Base-by-base conservation (phyloP, 2,329 filamentous ascomycete genomes). In the Claviceps monticola region DNA sequence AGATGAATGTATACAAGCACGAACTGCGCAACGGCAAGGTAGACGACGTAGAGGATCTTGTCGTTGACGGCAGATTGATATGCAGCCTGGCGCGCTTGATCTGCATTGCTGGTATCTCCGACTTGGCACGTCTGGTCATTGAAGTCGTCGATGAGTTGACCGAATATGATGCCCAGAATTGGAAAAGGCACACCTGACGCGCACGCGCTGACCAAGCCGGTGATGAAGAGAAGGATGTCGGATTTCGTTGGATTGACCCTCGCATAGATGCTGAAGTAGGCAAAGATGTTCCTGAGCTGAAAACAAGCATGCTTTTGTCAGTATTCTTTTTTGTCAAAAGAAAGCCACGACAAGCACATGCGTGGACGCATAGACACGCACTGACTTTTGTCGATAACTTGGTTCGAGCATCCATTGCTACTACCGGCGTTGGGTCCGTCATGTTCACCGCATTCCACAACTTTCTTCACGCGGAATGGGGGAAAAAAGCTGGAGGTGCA, bases 1-100 rank as follows among this genome's bases (percentile, higher is more conserved):
- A 76, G 69, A 58, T 83, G 74, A 48, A 70, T 62, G 61, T 82
- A 84, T 53, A 82, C 79, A 49, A 74, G 63, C 45, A 72, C 68
- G 54, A 83, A 80, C 51, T 75, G 71, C 11, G 72, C 79, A 51
- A 82, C 75, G 14, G 76, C 74, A 36, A 84, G 67, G 58, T 81
- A 82, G 4, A 82, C 72, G 29, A 83, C 68, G 41, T 72, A 54
- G 59, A 82, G 61, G 34, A 83, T 72, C 56, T 76, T 79, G 51
- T 62, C 58, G 54, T 75, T 68, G 51, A 77, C 69, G 23, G 47
- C 23, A 6, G 44, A 46, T 14, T 46, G 44, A 29, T 46, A 46
- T 26, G 29, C 44, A 7, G 44, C 44, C 44, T 46, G 44, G 16
- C 26, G 44, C 13, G 44, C n/a, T n/a, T 7, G 26, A 56, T 60